Percentiles rank a stretch among this genome's conserved stretches.
These are phyloP conservation scores for Penicillium dipodomyicola DNA, from an alignment of 495 filamentous ascomycete genomes.

Conservation along the genomic window DNA sequence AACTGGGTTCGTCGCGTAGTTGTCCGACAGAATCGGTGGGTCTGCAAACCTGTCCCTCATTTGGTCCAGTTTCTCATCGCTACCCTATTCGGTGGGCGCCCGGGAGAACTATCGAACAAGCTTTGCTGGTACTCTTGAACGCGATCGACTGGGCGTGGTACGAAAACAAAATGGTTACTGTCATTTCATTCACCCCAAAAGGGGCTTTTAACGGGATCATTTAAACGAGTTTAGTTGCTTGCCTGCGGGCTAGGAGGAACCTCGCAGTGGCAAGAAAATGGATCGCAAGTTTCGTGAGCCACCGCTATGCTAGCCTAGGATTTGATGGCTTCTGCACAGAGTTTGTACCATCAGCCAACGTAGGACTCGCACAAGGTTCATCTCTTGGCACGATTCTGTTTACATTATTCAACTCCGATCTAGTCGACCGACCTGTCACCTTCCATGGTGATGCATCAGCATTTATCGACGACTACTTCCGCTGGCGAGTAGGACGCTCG, in stretches of 20 bases:
- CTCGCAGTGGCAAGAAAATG: constrained; percentile 16
- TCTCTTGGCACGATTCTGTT: constrained; percentile 29
- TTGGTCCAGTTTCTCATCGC: too few relatives aligned
- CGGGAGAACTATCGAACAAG: constrained; percentile 17
- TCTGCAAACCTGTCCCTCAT: too few relatives aligned
- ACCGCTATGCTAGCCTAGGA: constrained; percentile 6
- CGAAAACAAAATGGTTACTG: constrained; percentile 13
- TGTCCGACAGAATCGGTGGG: too few relatives aligned
- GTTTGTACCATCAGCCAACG: constrained; percentile 15
- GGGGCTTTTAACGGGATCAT: constrained; percentile 26
- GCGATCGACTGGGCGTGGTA: constrained; percentile 23
- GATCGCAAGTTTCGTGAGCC: constrained; percentile 29
- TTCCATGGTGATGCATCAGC: constrained; percentile 19
- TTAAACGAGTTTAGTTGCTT: constrained; percentile 19
- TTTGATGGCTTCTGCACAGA: constrained; percentile 23
- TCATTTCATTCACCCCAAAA: constrained; percentile 21
- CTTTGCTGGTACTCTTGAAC: constrained; percentile 19
- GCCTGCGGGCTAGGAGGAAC: constrained; percentile 21
- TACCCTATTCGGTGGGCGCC: constrained; percentile 22
- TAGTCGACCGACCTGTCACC: constrained; percentile 25
- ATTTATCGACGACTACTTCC: constrained; percentile 7
- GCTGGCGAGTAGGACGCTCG: too few relatives aligned
- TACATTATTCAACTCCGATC: constrained; percentile 29
- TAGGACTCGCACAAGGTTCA: constrained; percentile 29
- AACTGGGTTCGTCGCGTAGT: too few relatives aligned